phyloP scores from a whole-genome alignment of 1,284 basidiomycete genomes.

The Cutaneotrichosporon cyanovorans region DNA sequence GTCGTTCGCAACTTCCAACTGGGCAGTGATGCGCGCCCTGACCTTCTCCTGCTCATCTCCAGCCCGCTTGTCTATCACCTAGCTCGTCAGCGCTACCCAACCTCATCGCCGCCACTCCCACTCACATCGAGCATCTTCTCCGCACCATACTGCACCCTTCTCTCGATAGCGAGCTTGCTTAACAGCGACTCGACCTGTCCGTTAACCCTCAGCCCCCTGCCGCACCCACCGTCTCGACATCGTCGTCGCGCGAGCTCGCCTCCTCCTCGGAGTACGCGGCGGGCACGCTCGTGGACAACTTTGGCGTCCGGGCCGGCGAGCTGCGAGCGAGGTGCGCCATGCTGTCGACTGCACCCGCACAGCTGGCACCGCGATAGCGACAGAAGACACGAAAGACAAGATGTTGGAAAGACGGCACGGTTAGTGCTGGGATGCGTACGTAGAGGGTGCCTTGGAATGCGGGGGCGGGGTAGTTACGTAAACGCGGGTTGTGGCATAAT shows the following conservation, averaged over 20 bases:
- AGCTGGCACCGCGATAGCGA: background rate
- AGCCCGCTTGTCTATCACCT: constrained; percentile 37
- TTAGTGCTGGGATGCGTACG: background rate
- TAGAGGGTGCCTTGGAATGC: no score
- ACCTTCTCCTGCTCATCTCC: constrained; percentile 35
- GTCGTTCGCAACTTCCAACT: constrained; percentile 40
- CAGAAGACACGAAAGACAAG: no score
- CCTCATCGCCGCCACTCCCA: background rate
- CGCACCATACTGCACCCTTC: constrained; percentile 51
- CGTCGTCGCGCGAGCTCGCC: constrained; percentile 4
- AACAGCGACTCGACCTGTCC: constrained; percentile 45
- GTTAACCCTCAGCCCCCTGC: background rate
- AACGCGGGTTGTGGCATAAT: no score
- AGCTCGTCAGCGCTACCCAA: constrained; percentile 2
- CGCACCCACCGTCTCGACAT: constrained; percentile 5
- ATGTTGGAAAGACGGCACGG: no score
- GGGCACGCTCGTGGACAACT: constrained; percentile 18
- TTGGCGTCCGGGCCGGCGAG: constrained; percentile 11
- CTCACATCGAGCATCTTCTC: constrained; percentile 51
- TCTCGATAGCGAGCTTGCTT: constrained; percentile 47
- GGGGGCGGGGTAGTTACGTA: no score
- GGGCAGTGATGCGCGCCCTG: constrained; percentile 37
- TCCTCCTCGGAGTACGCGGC: constrained; percentile 16
- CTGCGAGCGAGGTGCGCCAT: constrained; percentile 6
- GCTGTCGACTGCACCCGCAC: background rate